Evolutionary conservation across 2,329 filamentous ascomycete species (phyloP), one percentile per base, ranked within the genome.

Genomic region (Diaporthe humulicola): DNA sequence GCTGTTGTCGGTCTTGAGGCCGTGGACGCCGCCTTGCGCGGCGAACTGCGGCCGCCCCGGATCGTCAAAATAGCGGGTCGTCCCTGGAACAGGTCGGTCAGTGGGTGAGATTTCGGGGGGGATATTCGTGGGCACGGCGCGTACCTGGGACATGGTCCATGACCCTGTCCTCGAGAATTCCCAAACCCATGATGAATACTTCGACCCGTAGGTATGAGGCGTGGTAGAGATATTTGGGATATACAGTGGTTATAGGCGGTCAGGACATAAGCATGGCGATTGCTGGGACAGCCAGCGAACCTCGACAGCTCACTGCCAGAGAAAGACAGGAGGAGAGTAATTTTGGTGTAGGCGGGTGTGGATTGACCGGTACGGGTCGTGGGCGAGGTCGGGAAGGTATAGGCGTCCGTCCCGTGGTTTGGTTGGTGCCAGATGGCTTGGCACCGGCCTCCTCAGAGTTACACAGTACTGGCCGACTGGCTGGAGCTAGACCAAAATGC

Each of bases 81-180:
- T 92, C 78, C 90, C 90, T 91, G 73, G 36, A 71, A 74, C 45
- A 36, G 22, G 25, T 36, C 25, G 40, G 28, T 66, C 36, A 69
- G 73, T 77, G 57, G 73, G 50, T 64, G 52, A 22, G 38, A 5
- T n/a, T n/a, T 17, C n/a, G 15, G 25, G 61, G 19, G 64, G 36
- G 28, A 36, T 15, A 9, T 45, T 28, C 30, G n/a, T 48, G 42
- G 33, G 22, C 10, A 40, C 19, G 33, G 42, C 22, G 54, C 87
- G 81, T 86, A 95, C 94, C 94, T 75, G 95, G 95, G 76, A 96
- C 94, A 83, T 94, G 89, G 79, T 90, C 89, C 78, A 91, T 87
- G 79, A 88, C 87, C 80, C 82, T 87, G 80, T 93, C 90, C 79
- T 96, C 91, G 74, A 97, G 87, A 75, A 97, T 91, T 70, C 94